Conservation (phyloP, 73 alveolate genomes). For the Uronychia setigera region DNA sequence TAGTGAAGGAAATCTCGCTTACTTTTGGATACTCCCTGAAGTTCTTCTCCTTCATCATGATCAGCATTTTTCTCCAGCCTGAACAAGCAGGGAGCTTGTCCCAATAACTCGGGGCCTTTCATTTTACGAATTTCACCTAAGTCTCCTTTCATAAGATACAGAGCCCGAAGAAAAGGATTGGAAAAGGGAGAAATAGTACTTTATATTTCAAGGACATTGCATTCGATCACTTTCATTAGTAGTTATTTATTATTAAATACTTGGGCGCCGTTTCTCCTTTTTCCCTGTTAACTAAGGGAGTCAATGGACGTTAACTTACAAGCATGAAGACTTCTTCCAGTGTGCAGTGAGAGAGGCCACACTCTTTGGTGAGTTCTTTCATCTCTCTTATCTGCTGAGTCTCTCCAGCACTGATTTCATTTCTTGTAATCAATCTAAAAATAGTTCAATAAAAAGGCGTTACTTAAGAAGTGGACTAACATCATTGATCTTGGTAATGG, state of each 20-base stretch:
- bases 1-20: too few species aligned
- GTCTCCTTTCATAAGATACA: too few species aligned
- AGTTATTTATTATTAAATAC: neutral
- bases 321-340: conserved; percentile 87
- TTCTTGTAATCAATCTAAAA: neutral
- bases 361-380: conserved; percentile 68
- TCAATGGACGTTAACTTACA: neutral
- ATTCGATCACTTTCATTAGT: neutral
- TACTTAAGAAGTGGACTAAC: conserved; percentile 46
- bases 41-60: too few species aligned
- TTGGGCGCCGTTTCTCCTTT: neutral
- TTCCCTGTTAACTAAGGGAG: neutral
- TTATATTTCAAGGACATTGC: neutral
- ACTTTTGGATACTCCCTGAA: too few species aligned
- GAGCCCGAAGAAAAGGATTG: too few species aligned
- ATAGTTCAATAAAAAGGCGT: neutral
- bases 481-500: conserved; percentile 47
- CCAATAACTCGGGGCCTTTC: neutral
- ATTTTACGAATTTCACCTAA: neutral
- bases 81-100: neutral
- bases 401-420: neutral
- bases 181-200: too few species aligned
- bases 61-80: neutral
- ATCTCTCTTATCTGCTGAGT: conserved; percentile 20
- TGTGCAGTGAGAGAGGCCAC: conserved; percentile 89